phyloP scores from a whole-genome alignment of 169 alveolate genomes.

The Eimeria tenella region DNA sequence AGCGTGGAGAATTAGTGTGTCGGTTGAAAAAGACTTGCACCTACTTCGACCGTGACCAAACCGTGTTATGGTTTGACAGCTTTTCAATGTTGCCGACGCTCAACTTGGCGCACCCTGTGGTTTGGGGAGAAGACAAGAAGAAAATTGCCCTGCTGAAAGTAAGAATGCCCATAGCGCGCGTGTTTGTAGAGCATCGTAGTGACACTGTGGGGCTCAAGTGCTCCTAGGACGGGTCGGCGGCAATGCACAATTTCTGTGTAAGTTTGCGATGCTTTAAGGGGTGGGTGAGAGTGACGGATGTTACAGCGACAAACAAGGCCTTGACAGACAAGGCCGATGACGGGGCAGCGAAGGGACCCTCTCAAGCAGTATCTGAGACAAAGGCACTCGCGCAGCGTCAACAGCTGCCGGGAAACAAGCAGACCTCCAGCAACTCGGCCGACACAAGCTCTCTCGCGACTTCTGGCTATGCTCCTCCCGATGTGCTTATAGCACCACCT shows the following conservation, averaged over 20 bases:
- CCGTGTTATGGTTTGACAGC: slow-evolving; percentile 55
- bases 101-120: slow-evolving; percentile 37
- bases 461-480: slow-evolving; percentile 40
- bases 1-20: slow-evolving; percentile 62
- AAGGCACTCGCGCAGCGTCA: not conserved
- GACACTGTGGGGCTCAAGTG: not conserved
- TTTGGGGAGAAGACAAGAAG: slow-evolving; percentile 70
- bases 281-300: slow-evolving; percentile 73
- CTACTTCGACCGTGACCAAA: slow-evolving; percentile 60
- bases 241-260: not conserved
- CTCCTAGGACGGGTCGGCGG: not conserved
- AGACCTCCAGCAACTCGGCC: slow-evolving; percentile 5
- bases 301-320: not conserved
- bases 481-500: slow-evolving; percentile 57
- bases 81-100: slow-evolving; percentile 51
- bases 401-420: not conserved
- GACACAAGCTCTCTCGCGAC: not conserved
- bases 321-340: not conserved
- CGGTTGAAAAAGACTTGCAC: slow-evolving; percentile 55
- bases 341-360: not conserved
- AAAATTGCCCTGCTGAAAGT: slow-evolving; percentile 43
- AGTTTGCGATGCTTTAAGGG: slow-evolving; percentile 32
- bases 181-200: not conserved
- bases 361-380: not conserved
- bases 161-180: not conserved